A percentile compares a stretch with the other conserved stretches of the same genome.
Conservation (phyloP, 1,284 basidiomycete species). For the Sutorius eximius region DNA sequence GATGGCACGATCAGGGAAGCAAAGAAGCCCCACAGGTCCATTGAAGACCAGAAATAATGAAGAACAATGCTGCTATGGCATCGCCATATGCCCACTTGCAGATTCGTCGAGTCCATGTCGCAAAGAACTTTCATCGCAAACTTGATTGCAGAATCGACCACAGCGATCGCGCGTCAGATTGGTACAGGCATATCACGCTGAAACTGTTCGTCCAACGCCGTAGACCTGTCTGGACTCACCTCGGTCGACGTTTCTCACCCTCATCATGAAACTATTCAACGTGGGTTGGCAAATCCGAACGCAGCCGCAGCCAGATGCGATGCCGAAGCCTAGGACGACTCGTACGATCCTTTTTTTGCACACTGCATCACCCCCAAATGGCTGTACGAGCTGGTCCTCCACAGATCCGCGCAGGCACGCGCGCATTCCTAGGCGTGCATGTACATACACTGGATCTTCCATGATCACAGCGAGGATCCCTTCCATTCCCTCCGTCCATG, state of each 20-base stretch:
- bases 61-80: background rate
- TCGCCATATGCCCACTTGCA: background rate
- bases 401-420: slow-evolving; percentile 10
- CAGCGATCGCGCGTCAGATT: background rate
- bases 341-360: slow-evolving; percentile 2
- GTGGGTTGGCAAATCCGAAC: slow-evolving; percentile 4
- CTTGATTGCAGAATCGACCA: background rate
- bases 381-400: background rate
- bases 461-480: background rate
- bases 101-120: background rate
- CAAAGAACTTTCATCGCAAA: background rate
- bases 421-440: background rate
- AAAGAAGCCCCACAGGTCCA: slow-evolving; percentile 17
- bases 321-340: background rate
- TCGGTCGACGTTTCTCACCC: slow-evolving; percentile 9
- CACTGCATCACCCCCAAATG: background rate
- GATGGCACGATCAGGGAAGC: slow-evolving; percentile 20
- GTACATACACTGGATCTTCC: background rate
- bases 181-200: background rate
- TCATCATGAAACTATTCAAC: background rate
- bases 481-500: background rate
- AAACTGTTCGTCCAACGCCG: background rate
- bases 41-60: slow-evolving; percentile 3
- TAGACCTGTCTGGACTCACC: background rate
- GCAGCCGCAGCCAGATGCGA: slow-evolving; percentile 3